Evolutionary conservation across 495 filamentous ascomycete genomes (phyloP).

Genomic region (Pseudomonodictys pantanalensis): DNA sequence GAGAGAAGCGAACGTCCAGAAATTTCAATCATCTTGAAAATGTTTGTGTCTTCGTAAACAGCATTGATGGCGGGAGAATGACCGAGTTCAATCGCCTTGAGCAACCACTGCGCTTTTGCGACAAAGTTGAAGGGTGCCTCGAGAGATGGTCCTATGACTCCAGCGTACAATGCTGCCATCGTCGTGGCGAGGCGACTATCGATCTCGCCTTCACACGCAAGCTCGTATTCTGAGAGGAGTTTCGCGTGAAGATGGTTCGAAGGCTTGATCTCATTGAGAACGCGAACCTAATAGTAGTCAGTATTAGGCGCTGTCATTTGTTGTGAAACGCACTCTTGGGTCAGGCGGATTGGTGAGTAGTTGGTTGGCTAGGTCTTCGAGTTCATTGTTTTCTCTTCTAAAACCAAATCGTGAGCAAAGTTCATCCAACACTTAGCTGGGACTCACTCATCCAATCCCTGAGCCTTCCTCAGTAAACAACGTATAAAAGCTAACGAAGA

Average conservation of each 20-base stretch:
- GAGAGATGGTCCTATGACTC: not conserved
- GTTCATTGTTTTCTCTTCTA: not conserved
- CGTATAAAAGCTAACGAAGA: not conserved
- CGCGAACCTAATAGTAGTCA: not conserved
- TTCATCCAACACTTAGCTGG: not conserved
- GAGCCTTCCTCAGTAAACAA: not conserved
- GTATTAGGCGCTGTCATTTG: not conserved
- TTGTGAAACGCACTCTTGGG: not conserved
- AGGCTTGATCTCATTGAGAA: not conserved
- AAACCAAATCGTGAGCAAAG: no score
- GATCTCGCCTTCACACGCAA: not conserved
- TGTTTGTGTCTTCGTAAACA: not conserved
- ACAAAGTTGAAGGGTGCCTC: not conserved
- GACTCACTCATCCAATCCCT: not conserved
- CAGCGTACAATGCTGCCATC: not conserved
- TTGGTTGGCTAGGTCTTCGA: not conserved
- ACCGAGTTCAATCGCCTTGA: not conserved
- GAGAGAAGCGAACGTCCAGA: not conserved
- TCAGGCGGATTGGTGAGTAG: not conserved
- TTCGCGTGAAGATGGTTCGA: not conserved
- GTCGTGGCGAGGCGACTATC: not conserved
- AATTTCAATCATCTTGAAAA: not conserved
- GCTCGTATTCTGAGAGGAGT: not conserved
- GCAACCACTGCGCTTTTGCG: not conserved
- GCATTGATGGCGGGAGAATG: not conserved